A percentile compares a stretch with the other conserved stretches of the same genome.
phyloP scores from a whole-genome alignment of 1,284 basidiomycete species.

The Ganoderma leucocontextum region DNA sequence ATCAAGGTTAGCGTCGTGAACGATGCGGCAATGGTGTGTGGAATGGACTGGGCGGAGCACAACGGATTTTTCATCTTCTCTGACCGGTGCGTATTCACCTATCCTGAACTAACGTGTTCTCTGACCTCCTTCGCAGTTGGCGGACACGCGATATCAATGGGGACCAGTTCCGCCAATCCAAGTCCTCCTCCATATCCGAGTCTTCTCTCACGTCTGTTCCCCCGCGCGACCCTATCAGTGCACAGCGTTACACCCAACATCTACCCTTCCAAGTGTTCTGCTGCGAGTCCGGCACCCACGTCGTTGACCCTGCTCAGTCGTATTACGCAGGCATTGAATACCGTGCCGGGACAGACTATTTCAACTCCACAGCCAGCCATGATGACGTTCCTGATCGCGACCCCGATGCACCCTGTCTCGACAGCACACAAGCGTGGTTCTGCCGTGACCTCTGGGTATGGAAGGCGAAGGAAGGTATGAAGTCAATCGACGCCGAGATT shows the following conservation, averaged over 20 bases:
- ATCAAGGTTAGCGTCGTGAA: constrained; percentile 89
- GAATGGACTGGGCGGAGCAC: constrained; percentile 98
- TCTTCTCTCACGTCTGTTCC: constrained; percentile 68
- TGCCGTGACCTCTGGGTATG: constrained; percentile 93
- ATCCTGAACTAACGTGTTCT: neutral
- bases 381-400: constrained; percentile 65
- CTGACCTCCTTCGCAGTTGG: constrained; percentile 65
- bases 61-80: constrained; percentile 97
- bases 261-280: constrained; percentile 97
- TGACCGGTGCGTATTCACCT: constrained; percentile 70
- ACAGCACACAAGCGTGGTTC: constrained; percentile 95
- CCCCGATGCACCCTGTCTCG: constrained; percentile 87
- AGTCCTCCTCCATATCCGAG: constrained; percentile 89
- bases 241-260: constrained; percentile 86
- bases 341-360: constrained; percentile 79
- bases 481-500: constrained; percentile 45
- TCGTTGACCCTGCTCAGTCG: constrained; percentile 91
- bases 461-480: constrained; percentile 79
- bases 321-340: constrained; percentile 91
- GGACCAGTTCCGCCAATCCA: constrained; percentile 94
- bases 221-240: constrained; percentile 83
- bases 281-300: constrained; percentile 95
- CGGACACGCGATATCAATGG: constrained; percentile 94
- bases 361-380: constrained; percentile 71
- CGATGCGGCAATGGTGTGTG: constrained; percentile 95